phyloP scores from a whole-genome alignment of 2,329 filamentous ascomycete species.

The Talaromyces piceae region DNA sequence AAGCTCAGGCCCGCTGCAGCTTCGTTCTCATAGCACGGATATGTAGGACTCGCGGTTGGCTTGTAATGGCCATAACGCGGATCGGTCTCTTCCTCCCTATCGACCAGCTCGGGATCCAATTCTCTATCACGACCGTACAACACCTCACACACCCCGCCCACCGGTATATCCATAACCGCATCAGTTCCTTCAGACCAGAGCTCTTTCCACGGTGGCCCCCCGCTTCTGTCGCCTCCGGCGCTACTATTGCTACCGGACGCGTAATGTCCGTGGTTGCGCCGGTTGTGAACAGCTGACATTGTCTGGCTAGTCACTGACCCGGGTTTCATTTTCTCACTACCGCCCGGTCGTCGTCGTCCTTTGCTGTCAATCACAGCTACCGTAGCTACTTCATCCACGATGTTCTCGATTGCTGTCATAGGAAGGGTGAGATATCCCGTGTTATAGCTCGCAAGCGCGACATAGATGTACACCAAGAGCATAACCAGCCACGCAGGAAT shows the following conservation, averaged over 20 bases:
- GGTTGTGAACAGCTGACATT: constrained; percentile 33
- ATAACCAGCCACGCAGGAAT: constrained; percentile 87
- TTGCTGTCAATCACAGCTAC: constrained; percentile 72
- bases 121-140: constrained; percentile 64
- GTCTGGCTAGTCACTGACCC: constrained; percentile 35
- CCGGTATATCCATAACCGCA: constrained; percentile 92
- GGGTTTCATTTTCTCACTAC: constrained; percentile 36
- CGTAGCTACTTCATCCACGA: constrained; percentile 85
- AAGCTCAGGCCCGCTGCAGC: not conserved
- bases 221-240: constrained; percentile 22
- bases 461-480: constrained; percentile 83
- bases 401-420: constrained; percentile 71
- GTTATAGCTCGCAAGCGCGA: constrained; percentile 86
- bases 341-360: constrained; percentile 48
- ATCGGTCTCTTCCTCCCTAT: not conserved
- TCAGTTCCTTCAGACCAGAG: constrained; percentile 92
- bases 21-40: not conserved
- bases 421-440: constrained; percentile 78
- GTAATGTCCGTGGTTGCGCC: constrained; percentile 14
- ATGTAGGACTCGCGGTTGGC: not conserved
- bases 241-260: constrained; percentile 3
- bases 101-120: constrained; percentile 14
- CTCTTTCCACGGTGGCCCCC: constrained; percentile 61
- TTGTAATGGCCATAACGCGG: constrained; percentile 3
- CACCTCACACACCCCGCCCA: constrained; percentile 91